A percentile compares a stretch with the other conserved stretches of the same genome.
Evolutionary conservation across 2,329 filamentous ascomycete species (phyloP).

Genomic region (Aspergillus vadensis): DNA sequence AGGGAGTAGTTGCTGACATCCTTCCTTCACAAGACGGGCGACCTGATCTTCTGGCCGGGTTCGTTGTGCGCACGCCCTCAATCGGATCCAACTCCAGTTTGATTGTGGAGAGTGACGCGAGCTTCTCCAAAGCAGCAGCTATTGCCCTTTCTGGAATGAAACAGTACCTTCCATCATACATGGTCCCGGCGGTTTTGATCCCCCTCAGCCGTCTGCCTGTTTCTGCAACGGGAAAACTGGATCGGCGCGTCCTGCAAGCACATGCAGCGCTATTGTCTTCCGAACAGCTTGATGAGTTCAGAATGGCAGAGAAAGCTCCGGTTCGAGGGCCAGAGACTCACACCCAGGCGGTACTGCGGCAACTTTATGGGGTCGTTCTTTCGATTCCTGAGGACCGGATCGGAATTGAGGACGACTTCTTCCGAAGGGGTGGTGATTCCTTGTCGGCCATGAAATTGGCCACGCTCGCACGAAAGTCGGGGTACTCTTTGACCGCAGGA

Average conservation of each 20-base stretch:
- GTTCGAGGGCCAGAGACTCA: conserved; percentile 3
- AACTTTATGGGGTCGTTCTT: conserved; percentile 16
- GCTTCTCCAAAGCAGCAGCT: background rate
- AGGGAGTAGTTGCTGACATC: background rate
- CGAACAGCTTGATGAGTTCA: background rate
- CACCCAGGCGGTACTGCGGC: conserved; percentile 13
- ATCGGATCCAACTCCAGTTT: background rate
- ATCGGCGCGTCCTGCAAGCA: conserved; percentile 32
- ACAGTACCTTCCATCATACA: conserved; percentile 29
- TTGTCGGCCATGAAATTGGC: conserved; percentile 27
- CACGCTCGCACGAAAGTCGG: conserved; percentile 10
- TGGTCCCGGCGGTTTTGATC: conserved; percentile 43
- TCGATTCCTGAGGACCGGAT: conserved; percentile 7
- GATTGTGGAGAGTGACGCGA: background rate
- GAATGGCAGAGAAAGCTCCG: background rate
- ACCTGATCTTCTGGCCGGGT: background rate
- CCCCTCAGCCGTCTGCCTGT: conserved; percentile 42
- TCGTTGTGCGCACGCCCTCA: background rate
- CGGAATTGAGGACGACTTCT: conserved; percentile 25
- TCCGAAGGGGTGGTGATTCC: conserved; percentile 29
- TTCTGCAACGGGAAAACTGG: conserved; percentile 43
- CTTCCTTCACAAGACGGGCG: background rate
- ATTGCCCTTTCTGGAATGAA: background rate
- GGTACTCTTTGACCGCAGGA: conserved; percentile 19
- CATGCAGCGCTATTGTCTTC: conserved; percentile 23